These are phyloP conservation scores for Colletotrichum brevisporum DNA, from an alignment of 2,329 filamentous ascomycete species.

Conservation along the genomic window DNA sequence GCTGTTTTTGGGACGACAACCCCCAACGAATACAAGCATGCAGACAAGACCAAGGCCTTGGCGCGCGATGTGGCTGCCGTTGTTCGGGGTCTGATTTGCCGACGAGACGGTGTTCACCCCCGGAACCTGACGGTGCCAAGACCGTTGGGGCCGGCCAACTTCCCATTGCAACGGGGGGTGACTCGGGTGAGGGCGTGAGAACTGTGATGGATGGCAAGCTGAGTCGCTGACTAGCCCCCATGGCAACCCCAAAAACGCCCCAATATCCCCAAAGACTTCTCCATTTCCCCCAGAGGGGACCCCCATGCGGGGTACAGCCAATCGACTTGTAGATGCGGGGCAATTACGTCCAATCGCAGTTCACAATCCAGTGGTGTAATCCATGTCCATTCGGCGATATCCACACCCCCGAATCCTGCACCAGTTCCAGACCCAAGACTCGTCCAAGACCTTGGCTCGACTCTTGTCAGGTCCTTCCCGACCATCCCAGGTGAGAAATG, in stretches of 20 bases:
- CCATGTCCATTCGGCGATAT: not conserved
- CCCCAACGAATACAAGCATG: not conserved
- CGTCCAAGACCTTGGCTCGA: not conserved
- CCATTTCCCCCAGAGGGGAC: slow-evolving; percentile 21
- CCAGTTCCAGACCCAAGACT: not conserved
- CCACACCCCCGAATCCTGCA: not conserved
- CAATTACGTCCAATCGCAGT: not conserved
- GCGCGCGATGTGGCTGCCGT: slow-evolving; percentile 13
- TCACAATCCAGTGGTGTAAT: not conserved
- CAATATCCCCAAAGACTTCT: slow-evolving; percentile 2
- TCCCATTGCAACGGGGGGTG: slow-evolving; percentile 14
- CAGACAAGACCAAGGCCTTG: slow-evolving; percentile 26
- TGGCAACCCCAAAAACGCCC: not conserved
- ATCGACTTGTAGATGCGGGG: not conserved
- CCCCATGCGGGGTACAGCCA: slow-evolving; percentile 22
- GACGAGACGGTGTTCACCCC: not conserved
- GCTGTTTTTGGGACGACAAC: slow-evolving; percentile 6
- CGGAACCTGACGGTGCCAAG: slow-evolving; percentile 9
- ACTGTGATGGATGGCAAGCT: not conserved
- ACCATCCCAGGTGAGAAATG: not conserved
- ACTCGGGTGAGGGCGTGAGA: not conserved
- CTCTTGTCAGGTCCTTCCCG: not conserved
- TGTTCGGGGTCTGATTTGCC: slow-evolving; percentile 23
- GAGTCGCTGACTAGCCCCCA: not conserved
- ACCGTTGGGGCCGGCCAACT: slow-evolving; percentile 14